phyloP scores from a whole-genome alignment of 805 yeast genomes.

The Ogataea methylovora region DNA sequence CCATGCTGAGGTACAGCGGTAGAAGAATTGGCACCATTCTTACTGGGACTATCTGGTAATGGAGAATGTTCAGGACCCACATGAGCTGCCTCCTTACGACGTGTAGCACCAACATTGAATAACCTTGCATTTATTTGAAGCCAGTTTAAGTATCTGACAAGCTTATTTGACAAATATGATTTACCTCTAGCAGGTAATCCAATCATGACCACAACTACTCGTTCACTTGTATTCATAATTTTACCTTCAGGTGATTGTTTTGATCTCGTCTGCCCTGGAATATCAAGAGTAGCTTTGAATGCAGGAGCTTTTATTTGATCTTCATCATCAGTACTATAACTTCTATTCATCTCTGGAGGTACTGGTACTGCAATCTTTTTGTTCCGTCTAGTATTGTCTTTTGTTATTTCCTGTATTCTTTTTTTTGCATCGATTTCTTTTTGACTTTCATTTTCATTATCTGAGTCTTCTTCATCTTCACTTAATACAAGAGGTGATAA shows the following conservation, averaged over 20 bases:
- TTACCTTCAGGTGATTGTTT: slow-evolving; percentile 72
- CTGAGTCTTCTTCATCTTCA: slow-evolving; percentile 17
- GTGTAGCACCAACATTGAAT: slow-evolving; percentile 92
- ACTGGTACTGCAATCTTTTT: slow-evolving; percentile 10
- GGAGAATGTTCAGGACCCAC: slow-evolving; percentile 70
- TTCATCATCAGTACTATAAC: too few relatives aligned
- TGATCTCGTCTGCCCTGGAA: slow-evolving; percentile 86
- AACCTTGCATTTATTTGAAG: slow-evolving; percentile 84
- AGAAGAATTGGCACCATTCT: background rate
- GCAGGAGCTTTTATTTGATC: background rate
- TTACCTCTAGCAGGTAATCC: slow-evolving; percentile 96
- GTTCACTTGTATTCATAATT: slow-evolving; percentile 50
- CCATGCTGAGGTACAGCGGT: slow-evolving; percentile 34
- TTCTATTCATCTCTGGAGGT: background rate
- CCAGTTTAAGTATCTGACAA: slow-evolving; percentile 89
- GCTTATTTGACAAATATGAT: slow-evolving; percentile 85
- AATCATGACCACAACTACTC: slow-evolving; percentile 91
- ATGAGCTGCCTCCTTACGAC: slow-evolving; percentile 62
- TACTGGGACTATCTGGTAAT: slow-evolving; percentile 32
- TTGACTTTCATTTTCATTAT: background rate
- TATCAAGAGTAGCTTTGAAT: slow-evolving; percentile 63
- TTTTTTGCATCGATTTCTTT: slow-evolving; percentile 6
- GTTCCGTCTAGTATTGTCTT: slow-evolving; percentile 16
- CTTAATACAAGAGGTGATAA: slow-evolving; percentile 18
- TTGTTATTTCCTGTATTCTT: slow-evolving; percentile 11